Evolutionary conservation across 1,284 basidiomycete genomes (phyloP).

Genomic region (Cryptococcus jaspeensis): DNA sequence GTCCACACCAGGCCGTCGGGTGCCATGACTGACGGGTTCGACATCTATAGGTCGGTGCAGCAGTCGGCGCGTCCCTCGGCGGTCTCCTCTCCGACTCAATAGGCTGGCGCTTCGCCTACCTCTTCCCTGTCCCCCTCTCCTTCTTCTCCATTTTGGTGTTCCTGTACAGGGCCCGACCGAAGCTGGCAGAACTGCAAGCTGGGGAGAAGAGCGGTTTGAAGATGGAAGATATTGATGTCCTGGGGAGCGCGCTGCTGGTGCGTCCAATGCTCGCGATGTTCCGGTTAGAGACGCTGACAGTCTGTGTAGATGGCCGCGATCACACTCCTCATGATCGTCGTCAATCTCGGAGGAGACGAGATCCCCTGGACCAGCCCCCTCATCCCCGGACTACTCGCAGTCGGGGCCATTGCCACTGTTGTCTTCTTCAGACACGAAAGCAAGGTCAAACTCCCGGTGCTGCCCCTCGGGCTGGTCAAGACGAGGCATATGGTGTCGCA

Average conservation of each 20-base stretch:
- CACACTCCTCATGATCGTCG: conserved; percentile 20
- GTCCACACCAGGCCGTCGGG: background rate
- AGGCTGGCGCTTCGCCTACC: conserved; percentile 26
- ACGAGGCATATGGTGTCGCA: conserved; percentile 21
- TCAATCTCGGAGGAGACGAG: conserved; percentile 24
- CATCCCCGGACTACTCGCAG: conserved; percentile 11
- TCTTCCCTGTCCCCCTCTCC: conserved; percentile 20
- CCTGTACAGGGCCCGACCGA: conserved; percentile 17
- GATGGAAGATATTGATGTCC: conserved; percentile 18
- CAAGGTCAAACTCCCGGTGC: conserved; percentile 16
- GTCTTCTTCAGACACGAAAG: conserved; percentile 19
- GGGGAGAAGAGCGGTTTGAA: conserved; percentile 5
- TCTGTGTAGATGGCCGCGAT: conserved; percentile 18
- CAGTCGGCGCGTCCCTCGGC: conserved; percentile 23
- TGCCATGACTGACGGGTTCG: background rate
- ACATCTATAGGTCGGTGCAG: conserved; percentile 17
- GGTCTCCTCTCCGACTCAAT: conserved; percentile 23
- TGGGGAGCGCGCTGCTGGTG: conserved; percentile 23
- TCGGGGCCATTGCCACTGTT: background rate
- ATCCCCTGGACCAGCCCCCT: conserved; percentile 20
- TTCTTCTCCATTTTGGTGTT: conserved; percentile 21
- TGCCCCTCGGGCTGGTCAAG: conserved; percentile 18
- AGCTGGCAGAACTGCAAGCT: conserved; percentile 9
- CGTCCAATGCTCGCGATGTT: background rate
- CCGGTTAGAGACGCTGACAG: background rate